Evolutionary conservation across 306 rosid species (phyloP).

Genomic region (Erythrophleum fordii): DNA sequence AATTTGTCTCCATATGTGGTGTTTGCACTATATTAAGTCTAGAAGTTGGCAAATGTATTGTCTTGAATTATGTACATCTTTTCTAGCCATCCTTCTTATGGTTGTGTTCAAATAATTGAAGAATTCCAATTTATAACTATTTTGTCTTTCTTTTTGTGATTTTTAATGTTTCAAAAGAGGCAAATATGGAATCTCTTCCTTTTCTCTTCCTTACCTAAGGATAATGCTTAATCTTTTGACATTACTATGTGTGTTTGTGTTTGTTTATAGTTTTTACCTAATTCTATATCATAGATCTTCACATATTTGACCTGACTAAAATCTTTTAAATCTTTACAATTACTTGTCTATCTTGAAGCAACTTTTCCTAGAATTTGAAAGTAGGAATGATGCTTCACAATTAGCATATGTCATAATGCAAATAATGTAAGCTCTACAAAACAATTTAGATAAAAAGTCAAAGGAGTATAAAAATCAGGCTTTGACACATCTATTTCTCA

Average conservation of each 20-base stretch:
- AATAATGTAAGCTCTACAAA: conserved; percentile 95
- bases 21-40: not conserved
- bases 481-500: no score
- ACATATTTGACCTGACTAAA: conserved; percentile 31
- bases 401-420: conserved; percentile 83
- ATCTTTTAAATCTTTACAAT: conserved; percentile 49
- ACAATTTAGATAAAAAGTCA: no score
- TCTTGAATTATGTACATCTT: not conserved
- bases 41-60: not conserved
- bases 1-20: no score
- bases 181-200: not conserved
- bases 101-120: not conserved
- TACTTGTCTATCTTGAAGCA: conserved; percentile 91
- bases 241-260: no score
- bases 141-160: conserved; percentile 1
- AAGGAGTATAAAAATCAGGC: no score
- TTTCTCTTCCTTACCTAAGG: no score
- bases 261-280: no score
- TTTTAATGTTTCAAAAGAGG: not conserved
- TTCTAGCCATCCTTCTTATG: not conserved
- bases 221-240: no score
- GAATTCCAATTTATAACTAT: conserved; percentile 26
- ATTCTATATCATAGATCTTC: conserved; percentile 5
- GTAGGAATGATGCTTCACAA: conserved; percentile 66
- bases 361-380: conserved; percentile 82